Conservation (phyloP, 2,329 filamentous ascomycete species). For the Pseudogymnoascus sp. region DNA sequence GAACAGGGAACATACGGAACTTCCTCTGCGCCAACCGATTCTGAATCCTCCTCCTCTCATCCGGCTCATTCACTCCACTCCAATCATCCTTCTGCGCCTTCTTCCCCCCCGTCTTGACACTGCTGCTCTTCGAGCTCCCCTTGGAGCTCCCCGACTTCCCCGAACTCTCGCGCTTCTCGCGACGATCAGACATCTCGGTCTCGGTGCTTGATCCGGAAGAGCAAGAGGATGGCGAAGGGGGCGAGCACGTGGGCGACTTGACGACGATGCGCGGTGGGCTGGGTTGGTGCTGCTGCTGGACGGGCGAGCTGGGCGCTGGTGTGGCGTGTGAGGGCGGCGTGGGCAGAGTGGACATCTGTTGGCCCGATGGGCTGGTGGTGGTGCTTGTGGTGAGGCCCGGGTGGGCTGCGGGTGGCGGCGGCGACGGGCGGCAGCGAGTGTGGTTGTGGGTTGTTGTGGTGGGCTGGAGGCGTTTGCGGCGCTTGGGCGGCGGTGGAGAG, state of each 20-base stretch:
- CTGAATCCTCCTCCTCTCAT: slow-evolving; percentile 65
- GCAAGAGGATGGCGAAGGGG: neutral
- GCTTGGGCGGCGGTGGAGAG: neutral
- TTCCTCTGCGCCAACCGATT: slow-evolving; percentile 70
- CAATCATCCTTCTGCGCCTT: slow-evolving; percentile 47
- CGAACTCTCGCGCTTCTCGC: neutral
- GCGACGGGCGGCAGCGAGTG: neutral
- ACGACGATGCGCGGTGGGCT: neutral
- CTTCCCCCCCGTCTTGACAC: neutral
- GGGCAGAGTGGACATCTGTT: neutral
- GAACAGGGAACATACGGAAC: slow-evolving; percentile 49
- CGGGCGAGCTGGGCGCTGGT: neutral
- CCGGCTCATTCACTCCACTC: slow-evolving; percentile 60
- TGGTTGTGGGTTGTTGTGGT: neutral
- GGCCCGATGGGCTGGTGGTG: neutral
- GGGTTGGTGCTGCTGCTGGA: neutral
- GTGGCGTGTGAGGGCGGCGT: neutral
- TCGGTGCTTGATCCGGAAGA: neutral
- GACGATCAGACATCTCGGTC: neutral
- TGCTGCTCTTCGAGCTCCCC: neutral
- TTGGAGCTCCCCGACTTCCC: neutral
- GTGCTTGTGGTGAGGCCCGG: too few relatives aligned
- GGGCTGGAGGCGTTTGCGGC: neutral
- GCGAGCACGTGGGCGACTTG: neutral
- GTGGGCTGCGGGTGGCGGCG: neutral